Evolutionary conservation across 2,329 filamentous ascomycete genomes (phyloP), one percentile per base, ranked within the genome.

Genomic region (Geosmithia morbida): DNA sequence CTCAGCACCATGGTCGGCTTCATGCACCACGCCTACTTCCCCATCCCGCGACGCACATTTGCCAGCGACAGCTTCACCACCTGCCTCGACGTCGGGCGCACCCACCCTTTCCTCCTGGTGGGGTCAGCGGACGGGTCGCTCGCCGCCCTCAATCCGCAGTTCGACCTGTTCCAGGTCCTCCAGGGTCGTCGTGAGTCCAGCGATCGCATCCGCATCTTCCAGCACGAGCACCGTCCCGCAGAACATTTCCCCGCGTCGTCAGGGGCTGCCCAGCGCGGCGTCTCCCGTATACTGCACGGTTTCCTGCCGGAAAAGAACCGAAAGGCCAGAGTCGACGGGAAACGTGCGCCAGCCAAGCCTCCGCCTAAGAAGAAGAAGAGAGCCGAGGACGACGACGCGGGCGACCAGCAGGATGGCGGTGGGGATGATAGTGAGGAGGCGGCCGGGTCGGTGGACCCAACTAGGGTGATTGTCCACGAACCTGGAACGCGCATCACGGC

Each of bases 401-500:
- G 55, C 20, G 57, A 59, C 29, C 53, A 54, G 1, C 60, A 61
- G 3, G 63, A 65, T 3, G 61, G 63, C 11, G 63, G 61, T 10
- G 22, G 20, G 19, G 26, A 33, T 14, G 19, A 45, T 14, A 18
- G 22, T 16, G 41, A 20, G 16, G 61, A 61, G 29, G 57, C 54
- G 4, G 56, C 52, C 11, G 57, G 56, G 43, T 51, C 60, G 26
- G 56, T 59, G 50, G 66, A 63, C 45, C 61, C 68, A 1, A 66
- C 65, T 4, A 63, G 70, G 39, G 66, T 67, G 4, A 63, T 73
- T 4, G 67, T 83, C 11, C 74, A 80, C 54, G 81, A 85, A 48
- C 74, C 81, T 44, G 65, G 72, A 51, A 81, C 77, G 10, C 72
- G 80, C 44, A 66, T 85, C 52, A 79, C 79, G 5, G 67, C 71